Percentiles rank a stretch among this genome's conserved stretches.
phyloP scores from a whole-genome alignment of 192 early-diverging fungal species.

The Coemansia nantahalensis region DNA sequence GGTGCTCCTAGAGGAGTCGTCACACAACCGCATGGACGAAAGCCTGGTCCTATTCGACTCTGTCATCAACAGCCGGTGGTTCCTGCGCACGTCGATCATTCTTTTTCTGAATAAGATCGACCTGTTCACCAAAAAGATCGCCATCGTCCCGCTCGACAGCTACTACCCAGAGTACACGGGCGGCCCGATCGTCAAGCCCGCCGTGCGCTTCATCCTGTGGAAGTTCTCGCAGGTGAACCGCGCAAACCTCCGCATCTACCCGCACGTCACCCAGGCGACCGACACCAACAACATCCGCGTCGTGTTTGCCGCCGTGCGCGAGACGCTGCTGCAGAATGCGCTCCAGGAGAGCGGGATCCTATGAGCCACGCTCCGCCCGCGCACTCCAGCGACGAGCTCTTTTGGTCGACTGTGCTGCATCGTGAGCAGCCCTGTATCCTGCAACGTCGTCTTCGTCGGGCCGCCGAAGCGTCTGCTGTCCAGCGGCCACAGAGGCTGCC shows the following conservation, averaged over 20 bases:
- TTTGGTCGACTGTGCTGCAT: no score
- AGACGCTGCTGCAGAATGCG: conserved; percentile 87
- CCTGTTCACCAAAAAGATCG: conserved; percentile 79
- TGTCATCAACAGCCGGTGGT: conserved; percentile 91
- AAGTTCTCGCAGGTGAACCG: conserved; percentile 84
- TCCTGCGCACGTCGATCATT: conserved; percentile 87
- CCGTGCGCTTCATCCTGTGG: conserved; percentile 86
- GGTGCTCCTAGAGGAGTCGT: conserved; percentile 80
- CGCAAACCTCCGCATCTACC: conserved; percentile 77
- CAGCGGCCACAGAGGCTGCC: no score
- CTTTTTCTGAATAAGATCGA: conserved; percentile 95
- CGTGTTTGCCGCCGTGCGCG: conserved; percentile 92
- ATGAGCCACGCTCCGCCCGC: no score
- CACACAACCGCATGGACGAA: conserved; percentile 89
- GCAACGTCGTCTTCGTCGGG: no score
- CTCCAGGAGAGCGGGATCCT: conserved; percentile 76
- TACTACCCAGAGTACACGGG: conserved; percentile 89
- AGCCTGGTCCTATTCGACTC: conserved; percentile 88
- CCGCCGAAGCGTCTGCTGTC: no score
- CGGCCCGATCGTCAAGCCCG: conserved; percentile 76
- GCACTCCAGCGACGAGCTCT: no score
- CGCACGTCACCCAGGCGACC: conserved; percentile 88
- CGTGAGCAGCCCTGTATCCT: no score
- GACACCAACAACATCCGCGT: conserved; percentile 86
- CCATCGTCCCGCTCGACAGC: conserved; percentile 68